Evolutionary conservation across 345 rosid genomes (phyloP).

Genomic region (Gossypium anomalum): DNA sequence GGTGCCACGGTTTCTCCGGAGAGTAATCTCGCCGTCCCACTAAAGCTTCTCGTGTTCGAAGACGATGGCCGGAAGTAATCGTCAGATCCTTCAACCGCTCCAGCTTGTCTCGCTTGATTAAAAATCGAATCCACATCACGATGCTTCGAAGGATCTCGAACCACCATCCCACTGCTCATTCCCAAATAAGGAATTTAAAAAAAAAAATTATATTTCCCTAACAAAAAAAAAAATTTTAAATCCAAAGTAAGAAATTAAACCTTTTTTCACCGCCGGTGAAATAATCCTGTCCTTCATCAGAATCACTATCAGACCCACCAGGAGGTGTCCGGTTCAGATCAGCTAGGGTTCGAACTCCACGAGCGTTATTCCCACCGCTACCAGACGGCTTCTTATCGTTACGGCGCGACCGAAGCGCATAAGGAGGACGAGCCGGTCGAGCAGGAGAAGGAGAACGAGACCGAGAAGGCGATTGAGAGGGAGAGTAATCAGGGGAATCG

Average conservation of each 20-base stretch:
- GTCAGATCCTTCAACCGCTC: conserved; percentile 61
- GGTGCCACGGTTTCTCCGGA: conserved; percentile 64
- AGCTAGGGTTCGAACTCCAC: conserved; percentile 75
- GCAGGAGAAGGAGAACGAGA: conserved; percentile 63
- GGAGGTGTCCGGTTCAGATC: conserved; percentile 65
- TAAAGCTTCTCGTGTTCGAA: conserved; percentile 60
- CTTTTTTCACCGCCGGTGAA: conserved; percentile 91
- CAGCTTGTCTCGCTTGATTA: conserved; percentile 51
- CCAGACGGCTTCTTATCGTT: conserved; percentile 38
- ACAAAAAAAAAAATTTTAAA: too few species aligned
- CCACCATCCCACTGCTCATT: conserved; percentile 74
- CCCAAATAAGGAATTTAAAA: not conserved
- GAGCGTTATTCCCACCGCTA: conserved; percentile 34
- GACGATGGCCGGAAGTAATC: conserved; percentile 44
- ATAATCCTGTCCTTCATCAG: conserved; percentile 65
- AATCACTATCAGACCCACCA: conserved; percentile 41
- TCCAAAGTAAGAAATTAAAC: conserved; percentile 24
- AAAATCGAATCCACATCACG: conserved; percentile 67
- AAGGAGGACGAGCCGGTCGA: conserved; percentile 40
- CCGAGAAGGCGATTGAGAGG: conserved; percentile 53
- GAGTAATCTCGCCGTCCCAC: conserved; percentile 68
- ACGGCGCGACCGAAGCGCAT: conserved; percentile 53
- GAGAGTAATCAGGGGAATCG: conserved; percentile 6
- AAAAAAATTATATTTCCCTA: not conserved
- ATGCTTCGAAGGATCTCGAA: conserved; percentile 67